phyloP scores from a whole-genome alignment of 768 basidiomycete genomes.

The Coprinopsis strossmayeri region DNA sequence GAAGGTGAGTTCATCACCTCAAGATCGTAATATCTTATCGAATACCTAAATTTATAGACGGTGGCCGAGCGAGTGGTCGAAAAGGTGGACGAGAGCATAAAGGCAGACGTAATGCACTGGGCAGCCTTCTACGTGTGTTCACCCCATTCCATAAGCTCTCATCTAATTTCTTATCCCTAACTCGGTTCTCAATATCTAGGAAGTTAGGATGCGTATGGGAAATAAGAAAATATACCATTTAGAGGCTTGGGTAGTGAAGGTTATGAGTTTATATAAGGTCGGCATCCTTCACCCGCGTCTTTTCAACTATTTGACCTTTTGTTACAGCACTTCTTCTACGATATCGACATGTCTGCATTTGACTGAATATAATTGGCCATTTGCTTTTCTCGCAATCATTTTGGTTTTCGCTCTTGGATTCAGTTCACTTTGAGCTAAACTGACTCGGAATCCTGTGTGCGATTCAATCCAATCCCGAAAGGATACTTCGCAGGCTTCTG shows the following conservation, averaged over 20 bases:
- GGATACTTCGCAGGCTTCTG: no score
- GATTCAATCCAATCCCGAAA: no score
- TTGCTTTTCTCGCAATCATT: no score
- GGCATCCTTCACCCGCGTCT: constrained; percentile 8
- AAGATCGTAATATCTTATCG: constrained; percentile 1
- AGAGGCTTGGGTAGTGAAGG: constrained; percentile 95
- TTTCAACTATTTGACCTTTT: constrained; percentile 1
- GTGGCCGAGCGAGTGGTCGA: constrained; percentile 85
- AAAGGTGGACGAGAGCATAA: constrained; percentile 82
- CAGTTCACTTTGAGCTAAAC: neutral
- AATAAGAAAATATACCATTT: constrained; percentile 89
- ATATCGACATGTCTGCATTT: constrained; percentile 54
- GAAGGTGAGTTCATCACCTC: constrained; percentile 49
- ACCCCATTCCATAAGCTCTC: neutral
- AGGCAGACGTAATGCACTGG: constrained; percentile 96
- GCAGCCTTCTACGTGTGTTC: constrained; percentile 86
- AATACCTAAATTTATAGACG: constrained; percentile 46
- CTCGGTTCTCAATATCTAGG: constrained; percentile 53
- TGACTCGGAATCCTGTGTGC: neutral
- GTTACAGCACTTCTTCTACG: constrained; percentile 52
- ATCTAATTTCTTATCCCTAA: constrained; percentile 3
- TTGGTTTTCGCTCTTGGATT: neutral
- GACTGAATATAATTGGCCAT: constrained; percentile 25
- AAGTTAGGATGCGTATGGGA: constrained; percentile 93
- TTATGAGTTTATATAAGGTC: constrained; percentile 90